Evolutionary conservation across 202 grass and related monocot species (phyloP), one percentile per base, ranked within the genome.

Genomic region (Carex arenaria): DNA sequence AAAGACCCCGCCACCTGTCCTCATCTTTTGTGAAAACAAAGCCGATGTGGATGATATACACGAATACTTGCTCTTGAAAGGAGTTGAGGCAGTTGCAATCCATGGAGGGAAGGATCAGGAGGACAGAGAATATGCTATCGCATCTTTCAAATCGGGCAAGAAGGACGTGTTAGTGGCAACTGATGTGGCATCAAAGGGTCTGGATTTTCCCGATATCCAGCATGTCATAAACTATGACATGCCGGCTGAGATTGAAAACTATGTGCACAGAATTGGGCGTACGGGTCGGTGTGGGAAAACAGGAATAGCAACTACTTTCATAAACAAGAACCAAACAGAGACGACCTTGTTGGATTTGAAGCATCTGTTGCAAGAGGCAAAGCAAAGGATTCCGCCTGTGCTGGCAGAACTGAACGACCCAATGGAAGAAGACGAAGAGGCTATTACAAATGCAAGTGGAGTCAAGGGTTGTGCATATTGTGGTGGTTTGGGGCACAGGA

Each of bases 141-240:
- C 92, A 70, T 93, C 61, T 22, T 98, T 98, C 83, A 95, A 98
- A 78, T 87, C 84, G 1, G 86, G 89, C 47, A 84, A 86, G 64
- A 95, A 95, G 57, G 93, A 95, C 70, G 93, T 95, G 52, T 79
- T 98, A 83, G 93, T 98, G 49, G 96, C 93, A 40, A 98, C 96
- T 72, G 96, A 98, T 83, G 94, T 97, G 67, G 96, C 96, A 78
- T 98, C 96, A 0, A 95, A 98, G 83, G 96, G 93, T 84, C 91
- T 95, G 72, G 95, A 98, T 88, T 98, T 98, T 78, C 95, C 95
- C 74, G 95, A 98, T 45, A 98, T 98, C 51, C 92, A 98, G 73
- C 95, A 98, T 78, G 95, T 98, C 57, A 98, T 98, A 81, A 98
- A 98, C 86, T 98, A 95, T 0, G 95, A 98, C 19, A 98, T 95